Evolutionary conservation across 495 filamentous ascomycete species (phyloP), one percentile per base, ranked within the genome.

Genomic region (Penicillium tannophilum): DNA sequence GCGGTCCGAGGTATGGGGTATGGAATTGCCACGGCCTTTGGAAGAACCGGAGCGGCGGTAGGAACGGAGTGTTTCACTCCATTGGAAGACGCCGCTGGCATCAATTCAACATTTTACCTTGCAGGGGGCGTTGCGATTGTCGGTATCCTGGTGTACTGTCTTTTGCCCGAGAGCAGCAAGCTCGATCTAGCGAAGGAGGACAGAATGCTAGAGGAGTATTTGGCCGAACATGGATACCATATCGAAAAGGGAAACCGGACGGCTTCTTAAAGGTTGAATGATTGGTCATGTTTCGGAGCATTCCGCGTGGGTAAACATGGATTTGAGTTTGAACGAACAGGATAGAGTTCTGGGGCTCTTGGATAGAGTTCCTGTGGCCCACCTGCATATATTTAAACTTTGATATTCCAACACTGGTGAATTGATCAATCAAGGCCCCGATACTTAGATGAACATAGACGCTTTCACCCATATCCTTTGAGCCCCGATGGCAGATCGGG

Each of bases 1-100:
- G 70, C 69, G 4, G 68, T 76, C 63, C 63, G 73, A 4, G 64
- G 71, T 3, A 74, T 74, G 71, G 70, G 71, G 4, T 76, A 74
- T 36, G 67, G 70, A 44, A 52, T 76, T 49, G 65, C 71, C 1
- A 68, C 66, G 16, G 73, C 73, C 1, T 72, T 76, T 63, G 71
- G 73, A 1, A 59, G 70, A n/a, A 69, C 71, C 0, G 73, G 73
- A 0, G 71, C 71, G 2, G 73, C 73, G 0, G 66, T 74, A 0
- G 71, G 71, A 0, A 76, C 71, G 19, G 60, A 76, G 56, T 72
- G 67, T 24, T 76, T 76, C 35, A 67, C 64, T 12, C 73, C 69
- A 6, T 35, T 74, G 58, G 63, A 72, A 47, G 59, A 71, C 4
- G 23, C 17, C 0, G 68, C 63, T 6, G 73, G 73, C 0, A 64